Base-by-base conservation (phyloP, 2,329 filamentous ascomycete genomes). In the Exophiala sp. region DNA sequence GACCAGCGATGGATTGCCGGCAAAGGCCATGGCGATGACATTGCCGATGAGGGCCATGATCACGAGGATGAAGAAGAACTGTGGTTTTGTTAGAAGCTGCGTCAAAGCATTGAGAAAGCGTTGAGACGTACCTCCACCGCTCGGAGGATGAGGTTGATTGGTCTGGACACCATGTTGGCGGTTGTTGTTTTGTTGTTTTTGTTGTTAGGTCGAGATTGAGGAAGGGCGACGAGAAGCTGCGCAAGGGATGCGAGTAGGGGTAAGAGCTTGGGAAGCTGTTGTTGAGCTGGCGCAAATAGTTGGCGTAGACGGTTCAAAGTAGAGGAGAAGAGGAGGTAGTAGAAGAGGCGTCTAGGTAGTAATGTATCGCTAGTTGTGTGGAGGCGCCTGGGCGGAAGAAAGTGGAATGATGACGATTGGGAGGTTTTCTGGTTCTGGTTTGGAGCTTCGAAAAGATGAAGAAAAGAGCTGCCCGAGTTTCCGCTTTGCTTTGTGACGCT, bases 31-130 rank as follows among this genome's bases (percentile, higher is more conserved):
- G 47, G 75, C 73, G 65, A 86, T 82, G 73, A 84, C 83, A 74
- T 85, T 83, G 62, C 82, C 83, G 62, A 83, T 67, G 42, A 86
- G 73, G 10, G 81, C 75, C 73, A 85, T 80, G 65, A 85, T 69
- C 64, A 86, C 75, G 52, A 85, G 66, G 33, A 80, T 74, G 71
- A 77, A 84, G 64, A 84, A 46, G 69, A 85, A 80, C 81, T 85
- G 59, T 12, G 42, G 14, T 21, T 12, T 5, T 44, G 44, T 60
- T 34, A 55, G 51, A 18, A 42, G 50, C 32, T 55, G 55, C 20
- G 42, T 36, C 24, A 14, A 11, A 32, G 34, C 18, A 36, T 5
- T 12, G 10, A 12, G 34, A 29, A 33, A 24, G 35, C 12, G 18
- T 33, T 29, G 32, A 16, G 7, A 44, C 68, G 55, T 67, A 75